Conservation (phyloP, 1,139 yeast genomes). For the Groenewaldozyma sp. region DNA sequence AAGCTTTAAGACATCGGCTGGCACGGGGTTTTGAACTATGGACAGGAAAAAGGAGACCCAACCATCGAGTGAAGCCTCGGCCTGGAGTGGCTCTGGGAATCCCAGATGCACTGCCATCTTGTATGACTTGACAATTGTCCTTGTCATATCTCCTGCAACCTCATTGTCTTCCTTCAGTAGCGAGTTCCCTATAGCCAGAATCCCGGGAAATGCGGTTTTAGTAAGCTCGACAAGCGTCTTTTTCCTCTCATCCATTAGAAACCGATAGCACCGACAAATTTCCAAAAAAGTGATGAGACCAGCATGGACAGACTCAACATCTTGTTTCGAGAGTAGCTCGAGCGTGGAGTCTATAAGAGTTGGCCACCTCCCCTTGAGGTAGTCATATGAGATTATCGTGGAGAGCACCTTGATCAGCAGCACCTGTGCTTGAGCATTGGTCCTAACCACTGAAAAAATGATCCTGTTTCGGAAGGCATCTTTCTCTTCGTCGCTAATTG, state of each 20-base stretch:
- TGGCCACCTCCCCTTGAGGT: conserved; percentile 58
- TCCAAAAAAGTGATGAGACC: conserved; percentile 74
- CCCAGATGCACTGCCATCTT: conserved; percentile 74
- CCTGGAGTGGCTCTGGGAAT: conserved; percentile 60
- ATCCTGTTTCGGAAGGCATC: conserved; percentile 59
- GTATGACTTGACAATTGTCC: conserved; percentile 65
- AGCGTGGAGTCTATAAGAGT: conserved; percentile 50
- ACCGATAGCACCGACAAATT: conserved; percentile 63
- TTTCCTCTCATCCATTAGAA: conserved; percentile 60
- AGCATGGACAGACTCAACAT: conserved; percentile 54
- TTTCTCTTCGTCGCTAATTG: conserved; percentile 60
- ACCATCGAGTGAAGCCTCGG: conserved; percentile 42
- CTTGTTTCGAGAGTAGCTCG: conserved; percentile 45
- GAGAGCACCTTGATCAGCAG: conserved; percentile 67
- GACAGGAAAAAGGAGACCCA: conserved; percentile 79
- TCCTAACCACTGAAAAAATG: conserved; percentile 38
- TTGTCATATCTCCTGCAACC: conserved; percentile 64
- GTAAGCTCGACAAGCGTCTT: conserved; percentile 51
- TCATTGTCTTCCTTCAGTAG: conserved; percentile 39
- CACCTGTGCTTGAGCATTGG: conserved; percentile 37
- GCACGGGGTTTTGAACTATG: conserved; percentile 53
- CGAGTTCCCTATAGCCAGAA: conserved; percentile 56
- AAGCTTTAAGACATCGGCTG: conserved; percentile 37
- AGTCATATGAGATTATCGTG: conserved; percentile 58
- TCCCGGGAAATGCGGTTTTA: conserved; percentile 55